A percentile compares a stretch with the other conserved stretches of the same genome.
Evolutionary conservation across 306 rosid genomes (phyloP).

Genomic region (Gynostemma pentaphyllum): DNA sequence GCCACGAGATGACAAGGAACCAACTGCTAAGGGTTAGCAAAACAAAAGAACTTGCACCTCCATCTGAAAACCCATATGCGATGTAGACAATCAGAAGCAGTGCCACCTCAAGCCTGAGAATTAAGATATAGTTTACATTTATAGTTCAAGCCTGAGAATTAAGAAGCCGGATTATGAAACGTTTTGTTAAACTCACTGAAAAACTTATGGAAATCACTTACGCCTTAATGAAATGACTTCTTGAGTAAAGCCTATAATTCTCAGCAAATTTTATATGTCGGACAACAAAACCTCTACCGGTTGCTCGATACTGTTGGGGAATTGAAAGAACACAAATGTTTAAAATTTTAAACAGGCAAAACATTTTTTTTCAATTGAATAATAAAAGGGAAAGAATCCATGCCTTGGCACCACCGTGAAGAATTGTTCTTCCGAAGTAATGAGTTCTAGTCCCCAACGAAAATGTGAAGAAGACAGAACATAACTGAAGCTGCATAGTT

Average conservation of each 20-base stretch:
- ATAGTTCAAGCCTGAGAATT: not conserved
- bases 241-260: slow-evolving; percentile 81
- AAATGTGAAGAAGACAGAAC: slow-evolving; percentile 97
- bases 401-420: slow-evolving; percentile 98
- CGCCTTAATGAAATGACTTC: slow-evolving; percentile 99
- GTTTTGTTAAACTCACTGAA: not conserved
- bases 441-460: slow-evolving; percentile 95
- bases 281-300: slow-evolving; percentile 97
- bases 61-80: slow-evolving; percentile 60
- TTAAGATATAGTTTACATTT: slow-evolving; percentile 5
- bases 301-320: slow-evolving; percentile 82
- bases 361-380: not conserved
- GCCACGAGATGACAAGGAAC: slow-evolving; percentile 99
- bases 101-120: slow-evolving; percentile 82
- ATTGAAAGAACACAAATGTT: slow-evolving; percentile 10
- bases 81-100: slow-evolving; percentile 73
- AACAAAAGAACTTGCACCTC: slow-evolving; percentile 76
- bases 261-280: slow-evolving; percentile 95
- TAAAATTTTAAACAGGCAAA: not conserved
- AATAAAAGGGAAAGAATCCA: slow-evolving; percentile 9
- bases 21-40: slow-evolving; percentile 90
- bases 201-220: slow-evolving; percentile 31
- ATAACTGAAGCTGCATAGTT: slow-evolving; percentile 93
- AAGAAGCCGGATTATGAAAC: too few relatives aligned
- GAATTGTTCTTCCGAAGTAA: slow-evolving; percentile 94